Evolutionary conservation across 1,139 yeast genomes (phyloP).

Genomic region (Debaryomyces sp.): DNA sequence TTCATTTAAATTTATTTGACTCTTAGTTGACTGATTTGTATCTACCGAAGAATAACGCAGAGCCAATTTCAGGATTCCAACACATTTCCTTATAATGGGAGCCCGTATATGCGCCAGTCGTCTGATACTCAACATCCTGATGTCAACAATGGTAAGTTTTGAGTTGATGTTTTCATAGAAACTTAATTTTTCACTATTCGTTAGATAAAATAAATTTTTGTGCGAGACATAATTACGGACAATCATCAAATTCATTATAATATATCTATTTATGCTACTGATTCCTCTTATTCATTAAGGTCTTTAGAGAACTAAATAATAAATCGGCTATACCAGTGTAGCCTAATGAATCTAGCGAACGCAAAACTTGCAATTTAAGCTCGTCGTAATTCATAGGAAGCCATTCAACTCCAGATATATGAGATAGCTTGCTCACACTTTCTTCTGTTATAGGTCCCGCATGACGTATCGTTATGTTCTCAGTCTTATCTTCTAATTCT

Average conservation of each 20-base stretch:
- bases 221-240: neutral
- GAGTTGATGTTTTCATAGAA: neutral
- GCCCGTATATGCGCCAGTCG: neutral
- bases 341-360: slow-evolving; percentile 35
- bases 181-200: neutral
- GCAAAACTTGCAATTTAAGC: slow-evolving; percentile 40
- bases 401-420: slow-evolving; percentile 30
- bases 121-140: neutral
- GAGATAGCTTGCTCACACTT: slow-evolving; percentile 26
- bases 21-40: neutral
- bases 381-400: slow-evolving; percentile 36
- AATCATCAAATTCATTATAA: neutral
- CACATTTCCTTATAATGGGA: neutral
- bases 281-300: slow-evolving; percentile 31
- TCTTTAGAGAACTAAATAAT: slow-evolving; percentile 48
- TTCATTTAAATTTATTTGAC: slow-evolving; percentile 13
- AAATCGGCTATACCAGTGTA: slow-evolving; percentile 48
- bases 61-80: neutral
- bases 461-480: slow-evolving; percentile 35
- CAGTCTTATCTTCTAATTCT: slow-evolving; percentile 46
- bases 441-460: slow-evolving; percentile 48
- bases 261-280: neutral
- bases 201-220: neutral
- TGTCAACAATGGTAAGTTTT: neutral
- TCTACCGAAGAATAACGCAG: neutral